phyloP scores from a whole-genome alignment of 257 asterid genomes.

The Cynanchum wilfordii region DNA sequence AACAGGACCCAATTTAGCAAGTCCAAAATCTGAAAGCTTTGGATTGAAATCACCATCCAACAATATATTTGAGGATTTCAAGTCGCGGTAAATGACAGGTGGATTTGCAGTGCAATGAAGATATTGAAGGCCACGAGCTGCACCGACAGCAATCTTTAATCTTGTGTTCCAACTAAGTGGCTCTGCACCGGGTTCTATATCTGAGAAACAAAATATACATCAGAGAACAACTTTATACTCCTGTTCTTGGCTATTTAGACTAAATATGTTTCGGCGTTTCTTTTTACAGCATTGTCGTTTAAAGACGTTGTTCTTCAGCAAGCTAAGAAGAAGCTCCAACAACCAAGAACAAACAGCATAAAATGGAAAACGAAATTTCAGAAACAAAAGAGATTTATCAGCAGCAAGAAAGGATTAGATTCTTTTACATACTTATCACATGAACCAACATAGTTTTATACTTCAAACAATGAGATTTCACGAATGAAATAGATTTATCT shows the following conservation, averaged over 20 bases:
- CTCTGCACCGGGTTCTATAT: constrained; percentile 38
- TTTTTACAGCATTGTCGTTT: too few species aligned
- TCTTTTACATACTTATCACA: not conserved
- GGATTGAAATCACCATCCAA: constrained; percentile 72
- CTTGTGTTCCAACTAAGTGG: constrained; percentile 79
- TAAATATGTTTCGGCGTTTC: not conserved
- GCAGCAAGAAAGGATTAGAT: not conserved
- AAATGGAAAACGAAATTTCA: not conserved
- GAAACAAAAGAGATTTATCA: not conserved
- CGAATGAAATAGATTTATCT: too few species aligned
- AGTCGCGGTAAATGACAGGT: constrained; percentile 79
- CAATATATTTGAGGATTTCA: constrained; percentile 77
- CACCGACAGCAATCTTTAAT: constrained; percentile 72
- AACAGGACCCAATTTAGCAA: constrained; percentile 84
- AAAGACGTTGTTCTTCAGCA: not conserved
- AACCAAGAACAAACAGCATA: too few species aligned
- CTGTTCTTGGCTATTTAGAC: not conserved
- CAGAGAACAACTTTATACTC: not conserved
- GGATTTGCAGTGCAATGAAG: constrained; percentile 86
- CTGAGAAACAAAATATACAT: constrained; percentile 23
- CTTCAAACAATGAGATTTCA: not conserved
- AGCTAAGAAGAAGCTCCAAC: not conserved
- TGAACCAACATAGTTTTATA: not conserved
- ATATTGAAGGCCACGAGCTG: constrained; percentile 81
- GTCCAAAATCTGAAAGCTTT: constrained; percentile 86